phyloP scores from a whole-genome alignment of 2,329 filamentous ascomycete genomes.

The Apiospora sp. region DNA sequence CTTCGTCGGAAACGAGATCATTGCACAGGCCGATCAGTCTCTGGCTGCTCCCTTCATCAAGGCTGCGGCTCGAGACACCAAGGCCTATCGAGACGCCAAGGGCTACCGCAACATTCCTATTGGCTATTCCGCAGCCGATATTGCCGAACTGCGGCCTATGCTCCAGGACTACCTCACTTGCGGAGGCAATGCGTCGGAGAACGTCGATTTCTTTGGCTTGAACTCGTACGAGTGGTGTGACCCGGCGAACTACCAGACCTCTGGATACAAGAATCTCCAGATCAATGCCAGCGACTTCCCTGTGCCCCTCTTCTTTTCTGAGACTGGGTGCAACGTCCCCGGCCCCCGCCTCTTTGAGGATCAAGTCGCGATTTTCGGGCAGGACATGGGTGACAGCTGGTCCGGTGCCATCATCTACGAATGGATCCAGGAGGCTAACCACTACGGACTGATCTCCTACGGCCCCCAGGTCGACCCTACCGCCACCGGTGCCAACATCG shows the following conservation, averaged over 20 bases:
- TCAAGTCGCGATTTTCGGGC: conserved; percentile 73
- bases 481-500: conserved; percentile 60
- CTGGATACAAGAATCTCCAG: conserved; percentile 67
- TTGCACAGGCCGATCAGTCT: conserved; percentile 66
- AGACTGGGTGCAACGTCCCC: conserved; percentile 76
- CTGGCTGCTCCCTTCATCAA: conserved; percentile 70
- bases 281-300: conserved; percentile 68
- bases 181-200: conserved; percentile 61
- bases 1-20: conserved; percentile 80
- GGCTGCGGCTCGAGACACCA: conserved; percentile 78
- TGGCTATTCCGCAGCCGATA: conserved; percentile 81
- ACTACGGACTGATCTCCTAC: conserved; percentile 74
- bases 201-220: conserved; percentile 67
- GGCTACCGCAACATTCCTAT: conserved; percentile 74
- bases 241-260: conserved; percentile 64
- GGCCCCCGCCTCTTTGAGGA: conserved; percentile 75
- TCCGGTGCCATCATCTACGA: conserved; percentile 82
- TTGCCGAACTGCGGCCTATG: conserved; percentile 67
- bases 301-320: conserved; percentile 80
- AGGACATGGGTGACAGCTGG: conserved; percentile 64
- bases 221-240: conserved; percentile 78
- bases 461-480: conserved; percentile 64
- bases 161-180: conserved; percentile 69
- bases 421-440: conserved; percentile 72
- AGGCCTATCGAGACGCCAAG: conserved; percentile 78